Evolutionary conservation across 2,329 filamentous ascomycete species (phyloP).

Genomic region (Cytospora paraplurivora): DNA sequence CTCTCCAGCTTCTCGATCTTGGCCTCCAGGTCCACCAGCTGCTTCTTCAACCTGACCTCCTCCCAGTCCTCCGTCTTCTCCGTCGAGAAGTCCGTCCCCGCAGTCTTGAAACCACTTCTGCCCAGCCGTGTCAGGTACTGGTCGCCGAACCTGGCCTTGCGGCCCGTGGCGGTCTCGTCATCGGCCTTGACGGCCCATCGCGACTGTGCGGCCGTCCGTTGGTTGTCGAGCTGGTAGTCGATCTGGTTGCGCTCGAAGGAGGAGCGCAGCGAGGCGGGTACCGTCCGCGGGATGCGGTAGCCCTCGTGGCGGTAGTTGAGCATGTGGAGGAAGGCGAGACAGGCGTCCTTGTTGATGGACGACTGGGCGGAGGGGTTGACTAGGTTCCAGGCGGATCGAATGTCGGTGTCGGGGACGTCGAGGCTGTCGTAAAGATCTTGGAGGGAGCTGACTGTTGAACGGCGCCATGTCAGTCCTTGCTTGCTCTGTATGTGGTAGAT

Average conservation of each 20-base stretch:
- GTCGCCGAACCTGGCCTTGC: conserved; percentile 96
- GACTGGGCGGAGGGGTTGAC: conserved; percentile 86
- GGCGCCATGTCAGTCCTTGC: conserved; percentile 27
- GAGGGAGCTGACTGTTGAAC: conserved; percentile 67
- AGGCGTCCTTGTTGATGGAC: conserved; percentile 91
- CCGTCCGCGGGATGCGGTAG: conserved; percentile 86
- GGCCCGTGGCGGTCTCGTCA: conserved; percentile 79
- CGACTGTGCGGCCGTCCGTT: conserved; percentile 63
- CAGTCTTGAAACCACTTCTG: conserved; percentile 75
- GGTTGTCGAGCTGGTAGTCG: conserved; percentile 88
- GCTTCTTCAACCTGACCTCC: conserved; percentile 91
- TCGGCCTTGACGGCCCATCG: conserved; percentile 80
- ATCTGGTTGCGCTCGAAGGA: conserved; percentile 96
- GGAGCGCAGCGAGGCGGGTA: conserved; percentile 86
- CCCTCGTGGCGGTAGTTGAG: conserved; percentile 95
- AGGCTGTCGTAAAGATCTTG: conserved; percentile 83
- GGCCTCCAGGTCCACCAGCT: conserved; percentile 83
- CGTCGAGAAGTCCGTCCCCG: conserved; percentile 86
- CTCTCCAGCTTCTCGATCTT: conserved; percentile 84
- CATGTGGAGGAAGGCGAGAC: conserved; percentile 93
- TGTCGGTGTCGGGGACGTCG: conserved; percentile 73
- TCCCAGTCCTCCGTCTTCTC: conserved; percentile 96
- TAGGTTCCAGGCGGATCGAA: conserved; percentile 93
- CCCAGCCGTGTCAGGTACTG: conserved; percentile 92
- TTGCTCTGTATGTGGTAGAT: background rate